Conservation (phyloP, 805 yeast genomes). For the Peterozyma xylosa region DNA sequence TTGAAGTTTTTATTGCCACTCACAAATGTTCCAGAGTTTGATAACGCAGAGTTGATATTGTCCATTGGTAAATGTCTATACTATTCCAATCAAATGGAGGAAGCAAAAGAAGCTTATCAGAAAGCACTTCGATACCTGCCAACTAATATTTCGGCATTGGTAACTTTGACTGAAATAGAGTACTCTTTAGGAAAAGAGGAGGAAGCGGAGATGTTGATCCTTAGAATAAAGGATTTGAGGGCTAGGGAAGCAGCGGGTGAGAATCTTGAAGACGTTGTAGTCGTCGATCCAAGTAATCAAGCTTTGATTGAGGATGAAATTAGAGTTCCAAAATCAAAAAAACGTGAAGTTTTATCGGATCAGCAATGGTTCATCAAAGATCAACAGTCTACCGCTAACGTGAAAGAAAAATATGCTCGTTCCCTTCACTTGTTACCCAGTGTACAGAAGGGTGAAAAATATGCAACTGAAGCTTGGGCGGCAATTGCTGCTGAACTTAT, state of each 20-base stretch:
- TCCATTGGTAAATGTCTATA: slow-evolving; percentile 73
- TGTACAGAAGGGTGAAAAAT: slow-evolving; percentile 40
- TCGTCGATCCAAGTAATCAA: slow-evolving; percentile 9
- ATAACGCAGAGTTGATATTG: slow-evolving; percentile 41
- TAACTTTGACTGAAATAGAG: slow-evolving; percentile 73
- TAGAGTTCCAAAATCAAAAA: not conserved
- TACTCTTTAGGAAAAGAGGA: slow-evolving; percentile 46
- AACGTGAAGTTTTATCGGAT: slow-evolving; percentile 12
- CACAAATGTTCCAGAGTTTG: slow-evolving; percentile 43
- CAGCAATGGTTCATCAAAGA: slow-evolving; percentile 21
- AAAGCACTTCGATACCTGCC: slow-evolving; percentile 50
- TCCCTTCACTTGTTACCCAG: slow-evolving; percentile 44
- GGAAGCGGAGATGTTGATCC: slow-evolving; percentile 42
- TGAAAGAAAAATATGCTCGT: slow-evolving; percentile 36
- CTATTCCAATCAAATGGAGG: slow-evolving; percentile 60
- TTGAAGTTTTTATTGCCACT: slow-evolving; percentile 56
- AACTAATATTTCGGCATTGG: slow-evolving; percentile 60
- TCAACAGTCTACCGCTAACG: slow-evolving; percentile 25
- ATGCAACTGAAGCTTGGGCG: slow-evolving; percentile 75
- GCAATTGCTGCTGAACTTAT: slow-evolving; percentile 76
- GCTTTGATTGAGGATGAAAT: not conserved
- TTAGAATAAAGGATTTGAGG: slow-evolving; percentile 20
- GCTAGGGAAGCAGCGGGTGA: slow-evolving; percentile 12
- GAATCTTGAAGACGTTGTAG: slow-evolving; percentile 12
- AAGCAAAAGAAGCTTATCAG: slow-evolving; percentile 55